Evolutionary conservation across 306 rosid genomes (phyloP).

Genomic region (Myrica gale): DNA sequence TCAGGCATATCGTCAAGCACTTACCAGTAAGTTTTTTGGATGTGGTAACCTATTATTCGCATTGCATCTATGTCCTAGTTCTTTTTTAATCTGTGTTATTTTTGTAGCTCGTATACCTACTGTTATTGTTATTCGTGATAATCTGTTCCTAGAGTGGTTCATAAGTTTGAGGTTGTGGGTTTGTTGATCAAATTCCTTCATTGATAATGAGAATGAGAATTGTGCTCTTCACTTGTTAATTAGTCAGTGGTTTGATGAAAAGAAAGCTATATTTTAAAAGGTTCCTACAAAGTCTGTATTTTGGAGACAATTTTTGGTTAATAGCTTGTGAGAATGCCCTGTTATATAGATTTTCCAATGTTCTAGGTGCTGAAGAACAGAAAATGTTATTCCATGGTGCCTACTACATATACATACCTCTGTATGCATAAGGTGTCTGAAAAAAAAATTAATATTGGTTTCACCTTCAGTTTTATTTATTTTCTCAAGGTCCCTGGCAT

Average conservation of each 20-base stretch:
- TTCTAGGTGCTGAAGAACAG: background rate
- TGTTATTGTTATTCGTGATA: background rate
- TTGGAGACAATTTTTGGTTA: background rate
- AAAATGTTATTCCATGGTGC: background rate
- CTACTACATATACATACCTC: background rate
- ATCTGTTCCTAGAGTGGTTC: background rate
- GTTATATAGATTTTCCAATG: background rate
- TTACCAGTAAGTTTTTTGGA: slow-evolving; percentile 54
- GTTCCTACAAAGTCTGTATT: background rate
- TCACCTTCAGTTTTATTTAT: background rate
- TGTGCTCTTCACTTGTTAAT: background rate
- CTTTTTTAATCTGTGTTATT: background rate
- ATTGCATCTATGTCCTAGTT: background rate
- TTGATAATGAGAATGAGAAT: background rate
- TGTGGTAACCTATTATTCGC: background rate
- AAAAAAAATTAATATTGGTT: background rate
- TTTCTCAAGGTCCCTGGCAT: background rate
- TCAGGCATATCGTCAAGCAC: slow-evolving; percentile 87
- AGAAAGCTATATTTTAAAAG: background rate
- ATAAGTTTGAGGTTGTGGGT: background rate
- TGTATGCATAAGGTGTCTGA: background rate
- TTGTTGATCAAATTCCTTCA: background rate
- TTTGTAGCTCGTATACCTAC: background rate
- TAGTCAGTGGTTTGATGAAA: background rate
- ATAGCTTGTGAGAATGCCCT: background rate